Evolutionary conservation across 768 basidiomycete genomes (phyloP), one percentile per base, ranked within the genome.

Genomic region (Austroboletus festivus): DNA sequence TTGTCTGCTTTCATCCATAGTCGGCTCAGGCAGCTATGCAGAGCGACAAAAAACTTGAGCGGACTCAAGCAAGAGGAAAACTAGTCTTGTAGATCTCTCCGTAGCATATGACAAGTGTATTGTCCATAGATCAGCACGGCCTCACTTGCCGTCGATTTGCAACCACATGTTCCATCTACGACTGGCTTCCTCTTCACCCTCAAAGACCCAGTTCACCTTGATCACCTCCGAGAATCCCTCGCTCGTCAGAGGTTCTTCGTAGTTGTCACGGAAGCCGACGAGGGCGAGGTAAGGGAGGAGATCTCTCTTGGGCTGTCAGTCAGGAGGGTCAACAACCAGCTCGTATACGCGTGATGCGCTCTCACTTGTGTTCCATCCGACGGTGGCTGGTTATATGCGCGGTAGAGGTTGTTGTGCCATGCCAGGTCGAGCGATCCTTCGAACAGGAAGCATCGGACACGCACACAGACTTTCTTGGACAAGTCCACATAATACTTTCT

Each of bases 371-470:
- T 23, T 15, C 38, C 47, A 23, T 35, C 64, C 3, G 77, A 63
- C 0, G 82, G 80, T 24, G n/a, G n/a, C n/a, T 78, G 68, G 51
- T 78, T 79, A 54, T 73, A 89, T 31, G 90, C 82, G 24, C 94
- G 81, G 62, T 95, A 96, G 8, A 93, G 68, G 59, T 94, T 94
- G 64, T 97, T 96, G 67, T 97, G 95, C 85, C 84, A 89, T 3
- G 90, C 90, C 7, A 95, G 75, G 39, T 92, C 87, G n/a, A 81
- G 57, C 9, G 86, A 79, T 38, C 83, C 87, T 9, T 80, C 73
- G 57, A 96, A 95, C 22, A 78, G 54, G 62, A 94, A 80, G 60
- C 89, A 89, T 46, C 92, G 77, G 3, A 80, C 71, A 3, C 77
- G 73, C 1, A 84, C 71, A 0, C 74, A 66, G 3, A 74, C 57